phyloP scores from a whole-genome alignment of 2,329 filamentous ascomycete species.

The Didymella keratinophila region DNA sequence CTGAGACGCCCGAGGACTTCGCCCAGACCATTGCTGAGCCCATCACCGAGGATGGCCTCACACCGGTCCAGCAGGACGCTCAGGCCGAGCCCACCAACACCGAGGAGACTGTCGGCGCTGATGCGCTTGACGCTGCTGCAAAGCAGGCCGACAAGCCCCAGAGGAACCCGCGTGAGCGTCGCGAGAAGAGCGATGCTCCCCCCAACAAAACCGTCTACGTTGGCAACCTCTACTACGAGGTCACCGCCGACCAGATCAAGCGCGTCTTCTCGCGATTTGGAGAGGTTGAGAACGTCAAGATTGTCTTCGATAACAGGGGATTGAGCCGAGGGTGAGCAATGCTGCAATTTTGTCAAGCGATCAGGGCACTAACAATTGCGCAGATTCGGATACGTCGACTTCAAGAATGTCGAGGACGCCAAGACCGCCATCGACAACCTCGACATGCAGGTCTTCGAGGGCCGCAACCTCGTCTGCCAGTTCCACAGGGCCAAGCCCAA shows the following conservation, averaged over 20 bases:
- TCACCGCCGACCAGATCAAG: constrained; percentile 67
- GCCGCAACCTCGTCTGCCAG: constrained; percentile 69
- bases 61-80: constrained; percentile 33
- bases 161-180: constrained; percentile 2
- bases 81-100: constrained; percentile 38
- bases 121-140: constrained; percentile 34
- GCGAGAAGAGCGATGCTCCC: constrained; percentile 9
- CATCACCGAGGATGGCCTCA: constrained; percentile 45
- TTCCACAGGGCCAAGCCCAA: constrained; percentile 55
- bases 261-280: constrained; percentile 68
- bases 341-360: not conserved
- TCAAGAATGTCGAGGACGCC: constrained; percentile 62
- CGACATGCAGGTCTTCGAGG: constrained; percentile 68
- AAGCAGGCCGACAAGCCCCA: not conserved
- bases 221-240: constrained; percentile 75
- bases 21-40: constrained; percentile 48
- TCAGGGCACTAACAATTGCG: constrained; percentile 20
- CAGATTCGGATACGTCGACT: constrained; percentile 74
- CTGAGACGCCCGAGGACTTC: constrained; percentile 40
- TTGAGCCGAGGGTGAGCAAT: constrained; percentile 71
- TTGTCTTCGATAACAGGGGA: constrained; percentile 69
- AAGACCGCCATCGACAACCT: constrained; percentile 64
- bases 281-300: constrained; percentile 58
- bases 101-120: constrained; percentile 36
- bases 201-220: constrained; percentile 63